Percentiles rank a stretch among this genome's conserved stretches.
These are phyloP conservation scores for Flaveria sonorensis DNA, from an alignment of 129 eudicot genomes.

Conservation along the genomic window DNA sequence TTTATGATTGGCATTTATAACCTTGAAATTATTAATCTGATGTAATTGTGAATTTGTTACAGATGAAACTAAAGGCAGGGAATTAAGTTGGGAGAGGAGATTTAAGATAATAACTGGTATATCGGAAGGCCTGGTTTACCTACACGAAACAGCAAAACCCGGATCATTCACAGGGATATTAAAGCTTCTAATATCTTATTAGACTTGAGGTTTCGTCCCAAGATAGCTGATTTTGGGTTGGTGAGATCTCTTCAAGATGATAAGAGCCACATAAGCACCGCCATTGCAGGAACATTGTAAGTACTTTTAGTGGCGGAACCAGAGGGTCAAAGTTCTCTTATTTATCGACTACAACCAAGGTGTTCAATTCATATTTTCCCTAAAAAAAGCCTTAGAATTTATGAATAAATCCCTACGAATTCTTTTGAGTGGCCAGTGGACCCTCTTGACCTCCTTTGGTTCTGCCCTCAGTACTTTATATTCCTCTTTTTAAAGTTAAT, in stretches of 20 bases:
- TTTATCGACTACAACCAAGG: no score
- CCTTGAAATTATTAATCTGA: background rate
- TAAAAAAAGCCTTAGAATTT: no score
- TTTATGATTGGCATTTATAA: background rate
- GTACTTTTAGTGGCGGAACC: background rate
- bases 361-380: no score
- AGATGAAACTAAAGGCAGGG: constrained; percentile 57
- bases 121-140: constrained; percentile 20
- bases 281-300: constrained; percentile 28
- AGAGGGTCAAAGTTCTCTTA: no score
- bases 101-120: constrained; percentile 3
- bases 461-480: no score
- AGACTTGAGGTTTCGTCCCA: constrained; percentile 11
- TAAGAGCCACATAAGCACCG: constrained; percentile 20
- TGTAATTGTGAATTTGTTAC: constrained; percentile 5
- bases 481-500: background rate
- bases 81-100: constrained; percentile 38
- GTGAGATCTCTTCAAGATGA: background rate
- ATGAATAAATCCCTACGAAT: no score
- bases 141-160: constrained; percentile 15
- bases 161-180: constrained; percentile 19
- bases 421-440: no score
- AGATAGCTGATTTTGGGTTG: constrained; percentile 14
- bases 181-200: constrained; percentile 7
- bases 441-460: no score